Percentiles rank a stretch among this genome's conserved stretches.
Conservation (phyloP, 495 filamentous ascomycete species). For the Acidomyces sp. region DNA sequence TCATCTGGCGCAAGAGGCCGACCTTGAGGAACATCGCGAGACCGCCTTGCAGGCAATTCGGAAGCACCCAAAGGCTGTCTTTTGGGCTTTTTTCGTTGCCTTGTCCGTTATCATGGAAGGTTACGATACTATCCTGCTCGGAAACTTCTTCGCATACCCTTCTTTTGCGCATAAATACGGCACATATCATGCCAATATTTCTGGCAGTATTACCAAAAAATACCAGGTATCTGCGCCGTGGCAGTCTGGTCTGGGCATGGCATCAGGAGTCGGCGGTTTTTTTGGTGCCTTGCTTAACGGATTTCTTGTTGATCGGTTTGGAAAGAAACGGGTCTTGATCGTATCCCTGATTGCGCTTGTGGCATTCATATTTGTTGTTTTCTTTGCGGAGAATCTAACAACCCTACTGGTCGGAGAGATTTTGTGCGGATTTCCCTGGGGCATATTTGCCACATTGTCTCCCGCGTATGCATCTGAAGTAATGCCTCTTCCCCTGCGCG, state of each 20-base stretch:
- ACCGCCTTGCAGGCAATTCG: constrained; percentile 27
- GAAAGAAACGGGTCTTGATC: background rate
- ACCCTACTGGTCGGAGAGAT: constrained; percentile 8
- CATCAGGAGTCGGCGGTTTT: background rate
- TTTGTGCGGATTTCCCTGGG: constrained; percentile 3
- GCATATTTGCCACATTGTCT: constrained; percentile 3
- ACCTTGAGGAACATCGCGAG: too few species aligned
- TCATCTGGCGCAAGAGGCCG: too few species aligned
- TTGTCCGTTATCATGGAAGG: constrained; percentile 5
- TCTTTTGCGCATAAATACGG: constrained; percentile 16
- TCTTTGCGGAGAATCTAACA: constrained; percentile 5
- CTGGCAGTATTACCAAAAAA: constrained; percentile 3
- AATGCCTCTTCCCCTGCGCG: constrained; percentile 3
- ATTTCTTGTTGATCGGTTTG: background rate
- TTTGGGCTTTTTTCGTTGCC: background rate
- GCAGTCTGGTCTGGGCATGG: constrained; percentile 2
- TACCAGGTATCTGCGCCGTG: constrained; percentile 14
- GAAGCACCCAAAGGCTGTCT: background rate
- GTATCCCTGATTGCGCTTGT: background rate
- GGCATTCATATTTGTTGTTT: constrained; percentile 9
- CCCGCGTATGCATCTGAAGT: constrained; percentile 9
- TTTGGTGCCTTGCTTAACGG: constrained; percentile 3
- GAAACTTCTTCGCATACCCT: constrained; percentile 11
- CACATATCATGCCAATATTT: background rate
- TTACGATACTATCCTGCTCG: constrained; percentile 11